Evolutionary conservation across 2,329 filamentous ascomycete genomes (phyloP).

Genomic region (Aurifilum marmelostoma): DNA sequence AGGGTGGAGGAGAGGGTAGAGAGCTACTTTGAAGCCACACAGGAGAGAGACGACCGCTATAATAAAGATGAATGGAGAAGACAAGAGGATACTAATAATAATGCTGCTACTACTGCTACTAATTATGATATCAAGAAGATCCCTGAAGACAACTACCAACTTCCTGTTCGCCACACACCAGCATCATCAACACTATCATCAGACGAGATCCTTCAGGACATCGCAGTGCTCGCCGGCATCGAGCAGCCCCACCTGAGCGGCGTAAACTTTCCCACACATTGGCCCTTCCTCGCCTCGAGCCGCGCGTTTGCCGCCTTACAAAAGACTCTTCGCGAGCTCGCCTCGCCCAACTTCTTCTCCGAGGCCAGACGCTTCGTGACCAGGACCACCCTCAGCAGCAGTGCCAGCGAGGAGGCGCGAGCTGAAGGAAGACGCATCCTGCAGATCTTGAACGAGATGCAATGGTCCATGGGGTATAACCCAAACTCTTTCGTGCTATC

Average conservation of each 20-base stretch:
- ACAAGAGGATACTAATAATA: too few relatives aligned
- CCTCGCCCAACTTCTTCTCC: background rate
- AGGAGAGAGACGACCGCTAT: too few relatives aligned
- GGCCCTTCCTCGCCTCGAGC: background rate
- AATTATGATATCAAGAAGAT: too few relatives aligned
- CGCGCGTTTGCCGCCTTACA: background rate
- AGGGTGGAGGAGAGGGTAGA: background rate
- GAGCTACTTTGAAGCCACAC: background rate
- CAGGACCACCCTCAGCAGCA: background rate
- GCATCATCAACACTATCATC: background rate
- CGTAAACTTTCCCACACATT: background rate
- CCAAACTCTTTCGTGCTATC: background rate
- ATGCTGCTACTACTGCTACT: too few relatives aligned
- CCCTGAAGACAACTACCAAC: too few relatives aligned
- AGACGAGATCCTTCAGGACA: background rate
- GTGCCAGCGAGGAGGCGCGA: background rate
- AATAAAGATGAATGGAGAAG: too few relatives aligned
- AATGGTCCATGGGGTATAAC: background rate
- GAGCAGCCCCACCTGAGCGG: background rate
- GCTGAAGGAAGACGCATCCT: background rate
- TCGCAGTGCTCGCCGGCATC: background rate
- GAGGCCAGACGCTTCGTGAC: background rate
- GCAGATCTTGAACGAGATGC: constrained; percentile 4
- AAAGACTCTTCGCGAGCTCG: background rate
- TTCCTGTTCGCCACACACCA: too few relatives aligned